phyloP scores from a whole-genome alignment of 2,329 filamentous ascomycete species.

The Lasiodiplodia sp. region DNA sequence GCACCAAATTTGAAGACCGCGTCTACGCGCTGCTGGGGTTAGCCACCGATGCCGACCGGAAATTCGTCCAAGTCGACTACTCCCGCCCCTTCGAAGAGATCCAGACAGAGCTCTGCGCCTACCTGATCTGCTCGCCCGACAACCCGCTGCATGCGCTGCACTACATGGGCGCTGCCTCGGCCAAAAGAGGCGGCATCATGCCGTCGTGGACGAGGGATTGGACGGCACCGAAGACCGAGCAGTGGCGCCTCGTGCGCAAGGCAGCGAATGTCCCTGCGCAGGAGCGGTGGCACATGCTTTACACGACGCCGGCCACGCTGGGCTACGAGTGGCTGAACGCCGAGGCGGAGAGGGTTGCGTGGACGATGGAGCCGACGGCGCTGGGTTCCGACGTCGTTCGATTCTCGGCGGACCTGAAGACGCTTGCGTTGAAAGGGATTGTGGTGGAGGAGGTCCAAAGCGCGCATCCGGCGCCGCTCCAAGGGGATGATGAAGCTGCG shows the following conservation, averaged over 20 bases:
- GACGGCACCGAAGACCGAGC: too few species aligned
- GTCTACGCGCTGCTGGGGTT: neutral
- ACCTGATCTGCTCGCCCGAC: too few species aligned
- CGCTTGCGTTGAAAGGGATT: neutral
- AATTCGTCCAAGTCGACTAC: neutral
- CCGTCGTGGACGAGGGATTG: too few species aligned
- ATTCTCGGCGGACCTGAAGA: neutral
- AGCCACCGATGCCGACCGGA: neutral
- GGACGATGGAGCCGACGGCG: neutral
- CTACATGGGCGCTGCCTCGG: too few species aligned
- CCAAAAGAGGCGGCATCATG: too few species aligned
- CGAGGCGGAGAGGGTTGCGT: too few species aligned
- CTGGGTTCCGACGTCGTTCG: neutral
- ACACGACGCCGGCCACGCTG: too few species aligned
- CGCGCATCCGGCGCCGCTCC: neutral
- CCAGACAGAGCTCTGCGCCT: neutral
- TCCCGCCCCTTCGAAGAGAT: neutral
- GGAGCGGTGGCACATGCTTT: too few species aligned
- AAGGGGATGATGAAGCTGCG: neutral
- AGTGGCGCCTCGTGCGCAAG: too few species aligned
- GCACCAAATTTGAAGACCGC: neutral
- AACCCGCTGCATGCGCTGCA: too few species aligned
- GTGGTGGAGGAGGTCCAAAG: neutral
- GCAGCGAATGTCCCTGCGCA: too few species aligned
- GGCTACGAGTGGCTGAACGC: too few species aligned